These are phyloP conservation scores for Phylloporus arenicola DNA, from an alignment of 768 basidiomycete genomes.

Conservation along the genomic window DNA sequence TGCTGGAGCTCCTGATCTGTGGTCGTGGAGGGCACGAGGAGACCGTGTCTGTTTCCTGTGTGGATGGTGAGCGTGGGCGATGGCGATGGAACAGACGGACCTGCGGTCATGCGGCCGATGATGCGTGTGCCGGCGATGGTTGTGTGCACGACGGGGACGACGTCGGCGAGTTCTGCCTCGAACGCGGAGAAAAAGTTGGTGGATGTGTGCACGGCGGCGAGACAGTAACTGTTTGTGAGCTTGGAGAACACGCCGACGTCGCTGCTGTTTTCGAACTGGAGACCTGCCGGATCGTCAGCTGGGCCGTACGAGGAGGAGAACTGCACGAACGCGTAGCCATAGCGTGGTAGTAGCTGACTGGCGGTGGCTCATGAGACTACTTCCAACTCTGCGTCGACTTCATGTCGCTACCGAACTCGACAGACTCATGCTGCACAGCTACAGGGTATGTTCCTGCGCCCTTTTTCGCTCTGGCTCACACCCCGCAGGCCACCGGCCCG, in stretches of 20 bases:
- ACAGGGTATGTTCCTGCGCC: constrained; percentile 48
- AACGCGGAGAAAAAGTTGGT: constrained; percentile 98
- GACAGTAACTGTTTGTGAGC: constrained; percentile 97
- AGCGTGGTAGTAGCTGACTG: constrained; percentile 4
- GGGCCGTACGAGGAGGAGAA: neutral
- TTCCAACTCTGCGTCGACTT: neutral
- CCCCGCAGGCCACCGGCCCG: constrained; percentile 74
- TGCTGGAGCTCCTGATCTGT: constrained; percentile 99
- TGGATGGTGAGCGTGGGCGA: neutral
- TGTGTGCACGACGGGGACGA: constrained; percentile 94
- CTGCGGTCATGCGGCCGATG: constrained; percentile 87
- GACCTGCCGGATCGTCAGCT: constrained; percentile 42
- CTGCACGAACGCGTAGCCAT: constrained; percentile 64
- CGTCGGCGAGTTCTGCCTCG: constrained; percentile 88
- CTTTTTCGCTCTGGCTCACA: neutral
- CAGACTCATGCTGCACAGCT: constrained; percentile 61
- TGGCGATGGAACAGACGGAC: constrained; percentile 31
- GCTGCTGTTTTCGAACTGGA: constrained; percentile 91
- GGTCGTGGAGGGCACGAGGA: constrained; percentile 92
- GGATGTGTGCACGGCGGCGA: constrained; percentile 88
- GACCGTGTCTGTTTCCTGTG: constrained; percentile 86
- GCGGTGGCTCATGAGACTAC: neutral
- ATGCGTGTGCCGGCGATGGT: constrained; percentile 94
- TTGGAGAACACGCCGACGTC: constrained; percentile 97
- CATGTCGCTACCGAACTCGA: constrained; percentile 44